phyloP scores from a whole-genome alignment of 208 protist genomes.

The Trypanosoma mega region DNA sequence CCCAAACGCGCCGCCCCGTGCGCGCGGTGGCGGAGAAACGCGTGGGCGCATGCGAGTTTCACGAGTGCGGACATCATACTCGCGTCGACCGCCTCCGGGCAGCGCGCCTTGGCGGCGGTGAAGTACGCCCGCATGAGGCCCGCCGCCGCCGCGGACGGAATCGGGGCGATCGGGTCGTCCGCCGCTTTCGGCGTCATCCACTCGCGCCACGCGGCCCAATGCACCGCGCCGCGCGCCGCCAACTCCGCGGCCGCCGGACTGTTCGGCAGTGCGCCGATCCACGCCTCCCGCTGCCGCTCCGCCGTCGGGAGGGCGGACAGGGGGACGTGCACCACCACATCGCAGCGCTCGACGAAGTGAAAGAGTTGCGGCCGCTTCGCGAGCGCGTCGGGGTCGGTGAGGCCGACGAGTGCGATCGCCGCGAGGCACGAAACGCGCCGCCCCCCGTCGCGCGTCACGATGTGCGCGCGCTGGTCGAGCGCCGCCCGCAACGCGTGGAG shows the following conservation, averaged over 20 bases:
- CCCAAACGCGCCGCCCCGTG: too few relatives aligned
- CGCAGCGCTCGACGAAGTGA: constrained; percentile 59
- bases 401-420: constrained; percentile 36
- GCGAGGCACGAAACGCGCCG: constrained; percentile 43
- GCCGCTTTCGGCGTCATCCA: constrained; percentile 20
- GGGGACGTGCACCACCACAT: constrained; percentile 52
- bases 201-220: constrained; percentile 42
- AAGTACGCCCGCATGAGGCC: constrained; percentile 71
- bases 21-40: constrained; percentile 35
- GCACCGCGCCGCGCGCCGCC: constrained; percentile 19
- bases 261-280: constrained; percentile 20
- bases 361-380: constrained; percentile 45
- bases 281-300: constrained; percentile 10
- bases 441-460: constrained; percentile 66
- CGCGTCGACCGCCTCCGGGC: constrained; percentile 44
- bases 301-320: constrained; percentile 17
- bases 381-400: constrained; percentile 34
- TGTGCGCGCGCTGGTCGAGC: constrained; percentile 20
- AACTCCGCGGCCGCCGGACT: constrained; percentile 10
- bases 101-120: constrained; percentile 55
- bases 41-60: constrained; percentile 65
- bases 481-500: constrained; percentile 15
- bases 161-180: constrained; percentile 26
- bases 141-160: constrained; percentile 46
- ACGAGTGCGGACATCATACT: constrained; percentile 77